phyloP scores from a whole-genome alignment of 2,329 filamentous ascomycete genomes.

The Diaporthe eres region DNA sequence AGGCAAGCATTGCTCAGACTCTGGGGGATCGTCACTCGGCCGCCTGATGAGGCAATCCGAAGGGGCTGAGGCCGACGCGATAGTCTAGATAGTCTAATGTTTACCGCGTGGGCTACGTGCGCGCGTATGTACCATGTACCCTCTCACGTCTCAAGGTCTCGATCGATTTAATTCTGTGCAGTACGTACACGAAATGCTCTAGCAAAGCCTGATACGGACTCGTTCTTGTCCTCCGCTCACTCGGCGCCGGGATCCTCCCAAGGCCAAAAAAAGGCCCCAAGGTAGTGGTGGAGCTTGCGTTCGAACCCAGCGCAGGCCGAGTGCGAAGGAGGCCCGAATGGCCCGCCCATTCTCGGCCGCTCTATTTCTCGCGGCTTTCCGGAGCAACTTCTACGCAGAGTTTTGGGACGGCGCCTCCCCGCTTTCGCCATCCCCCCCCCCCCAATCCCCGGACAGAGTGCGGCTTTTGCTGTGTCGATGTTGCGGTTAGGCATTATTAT shows the following conservation, averaged over 20 bases:
- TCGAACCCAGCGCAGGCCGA: conserved; percentile 18
- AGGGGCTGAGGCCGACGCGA: conserved; percentile 23
- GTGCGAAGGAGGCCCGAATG: conserved; percentile 28
- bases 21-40: conserved; percentile 18
- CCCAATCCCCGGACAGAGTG: neutral
- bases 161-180: neutral
- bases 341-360: conserved; percentile 31
- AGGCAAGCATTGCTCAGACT: conserved; percentile 23
- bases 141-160: neutral
- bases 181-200: neutral
- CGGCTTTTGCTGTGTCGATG: neutral
- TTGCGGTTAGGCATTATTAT: neutral
- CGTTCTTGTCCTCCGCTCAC: neutral
- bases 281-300: conserved; percentile 17
- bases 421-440: conserved; percentile 15
- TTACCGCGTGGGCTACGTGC: neutral
- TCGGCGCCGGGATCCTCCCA: conserved; percentile 27
- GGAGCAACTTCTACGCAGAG: conserved; percentile 18
- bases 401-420: conserved; percentile 19
- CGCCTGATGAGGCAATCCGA: conserved; percentile 30
- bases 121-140: neutral
- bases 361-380: conserved; percentile 33
- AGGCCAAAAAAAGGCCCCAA: neutral
- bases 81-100: neutral
- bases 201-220: conserved; percentile 5